phyloP scores from a whole-genome alignment of 768 basidiomycete species.

The Mycena kentingensis region DNA sequence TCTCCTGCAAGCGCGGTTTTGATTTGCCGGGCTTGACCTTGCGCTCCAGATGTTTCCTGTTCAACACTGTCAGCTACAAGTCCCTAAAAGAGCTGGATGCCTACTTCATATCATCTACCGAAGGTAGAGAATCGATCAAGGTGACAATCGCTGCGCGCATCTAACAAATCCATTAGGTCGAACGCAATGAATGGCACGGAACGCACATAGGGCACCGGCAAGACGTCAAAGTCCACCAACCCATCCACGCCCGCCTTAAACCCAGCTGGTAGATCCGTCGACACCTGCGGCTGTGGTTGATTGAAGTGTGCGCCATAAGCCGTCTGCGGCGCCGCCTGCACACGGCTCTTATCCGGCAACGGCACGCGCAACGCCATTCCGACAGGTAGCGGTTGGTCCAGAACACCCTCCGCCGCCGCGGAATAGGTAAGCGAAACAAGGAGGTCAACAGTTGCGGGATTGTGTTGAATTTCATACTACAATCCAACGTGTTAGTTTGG shows the following conservation, averaged over 20 bases:
- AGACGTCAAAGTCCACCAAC: conserved; percentile 19
- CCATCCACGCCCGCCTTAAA: conserved; percentile 9
- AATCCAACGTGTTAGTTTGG: not conserved
- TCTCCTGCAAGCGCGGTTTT: conserved; percentile 56
- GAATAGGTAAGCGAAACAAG: conserved; percentile 64
- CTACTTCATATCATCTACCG: conserved; percentile 55
- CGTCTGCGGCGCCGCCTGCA: not conserved
- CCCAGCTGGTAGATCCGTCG: not conserved
- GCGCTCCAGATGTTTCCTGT: conserved; percentile 48
- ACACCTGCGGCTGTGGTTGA: not conserved
- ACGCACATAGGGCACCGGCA: conserved; percentile 16
- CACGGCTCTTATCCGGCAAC: conserved; percentile 29
- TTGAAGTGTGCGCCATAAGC: not conserved
- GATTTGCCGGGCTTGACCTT: conserved; percentile 51
- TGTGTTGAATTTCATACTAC: conserved; percentile 71
- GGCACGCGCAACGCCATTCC: conserved; percentile 63
- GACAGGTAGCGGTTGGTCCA: conserved; percentile 60
- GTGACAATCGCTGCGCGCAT: conserved; percentile 22
- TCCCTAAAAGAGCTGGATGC: not conserved
- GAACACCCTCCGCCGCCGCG: conserved; percentile 52
- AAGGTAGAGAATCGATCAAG: conserved; percentile 31
- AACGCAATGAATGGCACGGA: not conserved
- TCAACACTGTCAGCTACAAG: not conserved
- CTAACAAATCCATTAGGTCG: conserved; percentile 6
- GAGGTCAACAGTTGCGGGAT: conserved; percentile 65